phyloP scores from a whole-genome alignment of 164 flowering plant species.

The grape (Vitis vinifera) region ASM3070453v1 NC_081813.1:23228501-23229000 shows the following conservation, averaged over 20 bases:
- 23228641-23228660: constrained; percentile 50
- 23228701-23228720: constrained; percentile 57
- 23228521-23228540: not conserved
- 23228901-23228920: too few relatives aligned
- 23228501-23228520: too few relatives aligned
- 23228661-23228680: constrained; percentile 60
- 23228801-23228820: constrained; percentile 48
- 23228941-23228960: not conserved
- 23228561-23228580: constrained; percentile 53
- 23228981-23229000: not conserved
- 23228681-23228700: constrained; percentile 57
- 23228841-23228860: constrained; percentile 39
- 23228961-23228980: not conserved
- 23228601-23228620: constrained; percentile 58
- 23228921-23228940: too few relatives aligned
- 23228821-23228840: constrained; percentile 44
- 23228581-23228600: constrained; percentile 53
- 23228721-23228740: constrained; percentile 52
- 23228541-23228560: constrained; percentile 56
- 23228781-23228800: constrained; percentile 62
- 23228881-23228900: not conserved
- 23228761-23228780: constrained; percentile 56
- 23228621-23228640: constrained; percentile 52
- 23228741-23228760: constrained; percentile 39
- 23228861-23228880: constrained; percentile 24